Evolutionary conservation across 768 basidiomycete genomes (phyloP), one percentile per base, ranked within the genome.

Genomic region (Suillus spraguei): DNA sequence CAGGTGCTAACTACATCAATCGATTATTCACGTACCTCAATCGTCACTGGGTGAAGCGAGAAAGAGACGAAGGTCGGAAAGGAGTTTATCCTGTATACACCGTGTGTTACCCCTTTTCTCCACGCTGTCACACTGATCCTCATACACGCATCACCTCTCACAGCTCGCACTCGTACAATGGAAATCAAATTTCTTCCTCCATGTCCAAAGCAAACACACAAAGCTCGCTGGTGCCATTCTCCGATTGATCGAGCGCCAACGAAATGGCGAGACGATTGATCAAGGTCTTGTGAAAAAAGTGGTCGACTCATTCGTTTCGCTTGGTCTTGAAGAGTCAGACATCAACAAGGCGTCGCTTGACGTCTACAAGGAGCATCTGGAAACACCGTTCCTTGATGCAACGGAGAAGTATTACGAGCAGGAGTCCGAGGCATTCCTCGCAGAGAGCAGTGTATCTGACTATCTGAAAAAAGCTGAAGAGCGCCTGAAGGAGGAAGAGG

Each of bases 21-120:
- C 91, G 97, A 62, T 79, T 99, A 41, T 99, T 99, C 81, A 96
- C 94, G 3, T 99, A 99, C 79, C 85, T 99, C 63, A 99, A 99
- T 78, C 93, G 97, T 24, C 95, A 99, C 78, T 99, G 97, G 97
- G 97, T 99, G 50, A 97, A 96, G 80, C 85, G 97, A 60, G 97
- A 99, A 75, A 87, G 96, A 71, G 97, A 99, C 70, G 97, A 99
- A 76, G 97, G 97, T 17, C 83, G 96, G 70, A 96, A 94, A 77
- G 91, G 89, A 49, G 92, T 99, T 24, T 99, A 98, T 78, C 89
- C 88, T 1, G 94, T 99, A 22, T 99, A 99, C 73, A 99, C 97
- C 33, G 96, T 97, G 67, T 72, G 90, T 78, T 60, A 39, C 33
- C 41, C 17, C 5, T 44, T 60, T 50, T 46, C 38, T 61, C 8